Evolutionary conservation across 2,329 filamentous ascomycete genomes (phyloP).

Genomic region (Fusarium liriodendri): DNA sequence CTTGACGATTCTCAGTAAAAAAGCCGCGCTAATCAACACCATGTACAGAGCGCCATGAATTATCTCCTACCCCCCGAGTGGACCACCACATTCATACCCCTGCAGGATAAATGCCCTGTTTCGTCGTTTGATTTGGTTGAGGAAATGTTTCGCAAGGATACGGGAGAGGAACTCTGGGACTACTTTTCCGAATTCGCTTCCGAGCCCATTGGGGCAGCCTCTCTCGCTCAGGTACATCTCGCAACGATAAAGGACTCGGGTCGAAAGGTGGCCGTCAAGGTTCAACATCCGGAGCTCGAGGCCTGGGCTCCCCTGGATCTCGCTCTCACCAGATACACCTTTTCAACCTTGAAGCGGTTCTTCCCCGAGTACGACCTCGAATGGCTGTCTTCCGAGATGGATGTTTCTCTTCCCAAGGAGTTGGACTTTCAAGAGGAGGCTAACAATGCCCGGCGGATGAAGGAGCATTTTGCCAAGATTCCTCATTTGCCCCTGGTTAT

Average conservation of each 20-base stretch:
- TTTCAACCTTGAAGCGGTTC: slow-evolving; percentile 88
- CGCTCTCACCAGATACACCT: slow-evolving; percentile 87
- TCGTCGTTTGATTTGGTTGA: slow-evolving; percentile 89
- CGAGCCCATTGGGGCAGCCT: slow-evolving; percentile 89
- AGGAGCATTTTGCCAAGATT: slow-evolving; percentile 82
- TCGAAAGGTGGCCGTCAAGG: slow-evolving; percentile 92
- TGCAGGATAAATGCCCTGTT: slow-evolving; percentile 95
- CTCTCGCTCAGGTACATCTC: slow-evolving; percentile 92
- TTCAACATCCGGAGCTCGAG: slow-evolving; percentile 90
- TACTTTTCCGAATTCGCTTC: slow-evolving; percentile 87
- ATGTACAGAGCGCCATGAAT: slow-evolving; percentile 85
- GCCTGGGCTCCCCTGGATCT: slow-evolving; percentile 93
- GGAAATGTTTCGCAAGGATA: slow-evolving; percentile 87
- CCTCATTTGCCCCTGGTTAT: slow-evolving; percentile 85
- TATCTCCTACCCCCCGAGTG: slow-evolving; percentile 92
- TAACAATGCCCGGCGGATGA: slow-evolving; percentile 82
- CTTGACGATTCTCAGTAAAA: background rate
- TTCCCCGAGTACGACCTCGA: slow-evolving; percentile 98
- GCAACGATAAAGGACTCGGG: slow-evolving; percentile 85
- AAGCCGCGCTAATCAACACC: slow-evolving; percentile 40
- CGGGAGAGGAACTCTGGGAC: slow-evolving; percentile 80
- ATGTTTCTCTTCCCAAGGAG: slow-evolving; percentile 88
- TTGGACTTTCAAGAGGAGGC: slow-evolving; percentile 90
- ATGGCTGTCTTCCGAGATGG: slow-evolving; percentile 95
- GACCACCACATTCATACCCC: slow-evolving; percentile 94